Evolutionary conservation across 2,329 filamentous ascomycete species (phyloP), one percentile per base, ranked within the genome.

Genomic region (Xylaria sp.): DNA sequence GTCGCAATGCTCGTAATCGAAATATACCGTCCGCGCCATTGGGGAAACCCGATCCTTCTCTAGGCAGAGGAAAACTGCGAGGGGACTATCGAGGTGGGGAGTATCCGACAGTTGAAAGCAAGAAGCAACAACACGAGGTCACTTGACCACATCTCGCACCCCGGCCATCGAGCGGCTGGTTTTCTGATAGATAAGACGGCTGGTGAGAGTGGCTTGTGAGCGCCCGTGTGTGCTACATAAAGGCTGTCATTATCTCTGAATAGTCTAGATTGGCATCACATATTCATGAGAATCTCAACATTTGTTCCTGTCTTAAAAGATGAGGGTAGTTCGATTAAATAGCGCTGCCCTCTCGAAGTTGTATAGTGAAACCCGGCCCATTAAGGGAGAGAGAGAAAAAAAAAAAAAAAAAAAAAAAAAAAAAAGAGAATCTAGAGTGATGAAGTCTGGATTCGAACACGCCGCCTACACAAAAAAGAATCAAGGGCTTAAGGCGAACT

Each of bases 91-190:
- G 16, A n/a, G 18, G 54, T 58, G 54, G 54, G 54, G 54, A 58
- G 54, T 32, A 27, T 58, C 54, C 54, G 54, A 27, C 21, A n/a
- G 12, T 18, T 58, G 54, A 58, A 27, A n/a, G 32, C 18, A 54
- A 16, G 9, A 21, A 10, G 5, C 9, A 21, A 27, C 25, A 13
- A 23, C 29, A 8, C 27, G 5, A 53, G 50, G 27, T 32, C 13
- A 55, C 53, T 40, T 55, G 32, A 12, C 10, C 32, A 40, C 9
- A 23, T 23, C 32, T 13, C n/a, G 54, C 13, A 42, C n/a, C 40
- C 5, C 16, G 40, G 9, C 10, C 23, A 25, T 27, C 32, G n/a
- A 25, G n/a, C 21, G 10, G 23, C n/a, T n/a, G n/a, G 27, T 18
- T 42, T 42, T 42, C 40, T 42, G 40, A 18, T 13, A 42, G 25